Base-by-base conservation (phyloP, 2,329 filamentous ascomycete genomes). In the Paecilomyces sp. region DNA sequence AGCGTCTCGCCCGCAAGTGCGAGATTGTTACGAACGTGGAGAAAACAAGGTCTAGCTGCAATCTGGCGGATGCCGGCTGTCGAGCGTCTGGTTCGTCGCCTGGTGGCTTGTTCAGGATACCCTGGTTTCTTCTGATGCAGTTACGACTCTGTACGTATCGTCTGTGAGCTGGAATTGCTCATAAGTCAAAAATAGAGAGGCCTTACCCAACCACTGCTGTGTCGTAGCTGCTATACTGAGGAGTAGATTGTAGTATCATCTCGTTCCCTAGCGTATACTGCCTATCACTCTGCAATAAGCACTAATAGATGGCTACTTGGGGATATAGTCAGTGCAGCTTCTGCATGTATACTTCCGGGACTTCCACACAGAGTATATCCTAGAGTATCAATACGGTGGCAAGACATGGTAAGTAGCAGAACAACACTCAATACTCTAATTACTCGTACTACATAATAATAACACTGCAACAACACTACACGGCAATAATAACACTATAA, bases 21-120 rank as follows among this genome's bases (percentile, higher is more conserved):
- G 66, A 73, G 66, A 70, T 47, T 36, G 22, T 9, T 6, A 4
- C 70, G 74, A 62, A 86, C 79, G 86, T 88, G 80, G 88, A 88
- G 79, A 87, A 88, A 76, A 63, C 68, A 71, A 66, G 61, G 62
- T 71, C 69, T 72, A 69, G 66, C 66, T 65, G 66, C 66, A 67
- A 64, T 66, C 60, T 47, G 68, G 62, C 60, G 62, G 62, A 65
- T 58, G 13, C 28, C 51, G 24, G 63, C 67, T 64, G 60, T 65
- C 68, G 61, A 63, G 64, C 66, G 64, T 67, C 63, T 47, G 13
- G 36, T 63, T 60, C 64, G 65, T 64, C 64, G 69, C 55, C 60
- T 53, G 55, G 33, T 57, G n/a, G 30, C 69, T 59, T 66, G 64
- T 69, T 65, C 60, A 65, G 64, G 57, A 64, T 66, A 54, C 33